Percentiles rank a stretch among this genome's conserved stretches.
These are phyloP conservation scores for Malus hybrid DNA, from an alignment of 331 rosid genomes.

Conservation along the genomic window DNA sequence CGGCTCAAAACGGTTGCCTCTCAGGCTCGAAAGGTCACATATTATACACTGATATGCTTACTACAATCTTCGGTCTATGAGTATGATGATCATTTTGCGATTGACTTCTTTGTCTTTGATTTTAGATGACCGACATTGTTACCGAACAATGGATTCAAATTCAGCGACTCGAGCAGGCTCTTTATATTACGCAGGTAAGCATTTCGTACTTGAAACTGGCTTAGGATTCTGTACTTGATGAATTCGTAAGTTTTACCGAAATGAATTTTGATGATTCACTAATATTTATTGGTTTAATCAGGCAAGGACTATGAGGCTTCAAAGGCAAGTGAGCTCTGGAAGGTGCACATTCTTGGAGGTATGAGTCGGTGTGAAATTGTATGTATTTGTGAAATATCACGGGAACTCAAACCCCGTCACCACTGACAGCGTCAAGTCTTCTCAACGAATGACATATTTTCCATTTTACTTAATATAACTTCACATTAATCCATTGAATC, in stretches of 20 bases:
- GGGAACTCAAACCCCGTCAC: not conserved
- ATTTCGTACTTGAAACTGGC: not conserved
- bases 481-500: not conserved
- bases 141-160: constrained; percentile 88
- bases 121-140: constrained; percentile 64
- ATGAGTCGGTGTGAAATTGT: not conserved
- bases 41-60: not conserved
- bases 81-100: not conserved
- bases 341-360: constrained; percentile 49
- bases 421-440: not conserved
- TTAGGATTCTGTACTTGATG: not conserved
- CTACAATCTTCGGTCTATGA: not conserved
- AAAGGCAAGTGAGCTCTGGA: constrained; percentile 25
- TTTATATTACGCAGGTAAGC: constrained; percentile 59
- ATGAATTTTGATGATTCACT: constrained; percentile 8
- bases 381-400: not conserved
- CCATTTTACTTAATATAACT: too few species aligned
- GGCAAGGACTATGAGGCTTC: constrained; percentile 49
- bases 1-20: constrained; percentile 40
- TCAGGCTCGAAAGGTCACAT: constrained; percentile 53
- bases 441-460: not conserved
- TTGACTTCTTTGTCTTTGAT: constrained; percentile 12
- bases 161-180: constrained; percentile 97
- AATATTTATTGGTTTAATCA: constrained; percentile 13
- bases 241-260: not conserved